Conservation (phyloP, 2,329 filamentous ascomycete genomes). For the Neopestalotiopsis rosae region DNA sequence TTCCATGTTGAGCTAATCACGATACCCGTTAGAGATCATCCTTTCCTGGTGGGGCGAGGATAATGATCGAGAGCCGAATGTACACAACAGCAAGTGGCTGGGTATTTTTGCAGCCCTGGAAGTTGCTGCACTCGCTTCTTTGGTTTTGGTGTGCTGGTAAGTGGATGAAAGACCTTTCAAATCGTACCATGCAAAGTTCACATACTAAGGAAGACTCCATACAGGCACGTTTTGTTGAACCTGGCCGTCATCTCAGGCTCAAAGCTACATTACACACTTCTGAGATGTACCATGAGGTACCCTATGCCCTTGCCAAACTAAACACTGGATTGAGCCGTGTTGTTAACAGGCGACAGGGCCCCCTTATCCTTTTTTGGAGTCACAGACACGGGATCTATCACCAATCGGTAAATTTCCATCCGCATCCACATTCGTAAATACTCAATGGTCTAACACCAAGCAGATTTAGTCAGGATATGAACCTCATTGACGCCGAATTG, state of each 20-base stretch:
- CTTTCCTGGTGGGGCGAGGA: constrained; percentile 20
- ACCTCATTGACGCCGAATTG: constrained; percentile 9
- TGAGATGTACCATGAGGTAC: constrained; percentile 17
- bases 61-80: constrained; percentile 13
- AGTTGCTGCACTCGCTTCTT: constrained; percentile 8
- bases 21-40: constrained; percentile 13
- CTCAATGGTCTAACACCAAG: neutral
- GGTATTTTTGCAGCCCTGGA: constrained; percentile 18
- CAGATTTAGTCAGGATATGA: constrained; percentile 28
- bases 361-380: constrained; percentile 13
- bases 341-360: constrained; percentile 36
- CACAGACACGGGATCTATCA: constrained; percentile 15
- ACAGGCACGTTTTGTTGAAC: constrained; percentile 19
- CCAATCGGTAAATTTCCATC: constrained; percentile 38
- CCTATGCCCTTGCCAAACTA: neutral
- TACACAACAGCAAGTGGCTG: constrained; percentile 18
- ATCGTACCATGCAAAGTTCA: neutral
- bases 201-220: neutral
- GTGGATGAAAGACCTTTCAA: neutral
- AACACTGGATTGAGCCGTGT: neutral
- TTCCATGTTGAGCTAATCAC: neutral
- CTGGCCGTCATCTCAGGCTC: constrained; percentile 17
- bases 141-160: constrained; percentile 16
- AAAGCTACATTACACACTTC: constrained; percentile 19
- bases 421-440: constrained; percentile 1